phyloP scores from a whole-genome alignment of 805 yeast genomes.

The Kodamaea sagamina region DNA sequence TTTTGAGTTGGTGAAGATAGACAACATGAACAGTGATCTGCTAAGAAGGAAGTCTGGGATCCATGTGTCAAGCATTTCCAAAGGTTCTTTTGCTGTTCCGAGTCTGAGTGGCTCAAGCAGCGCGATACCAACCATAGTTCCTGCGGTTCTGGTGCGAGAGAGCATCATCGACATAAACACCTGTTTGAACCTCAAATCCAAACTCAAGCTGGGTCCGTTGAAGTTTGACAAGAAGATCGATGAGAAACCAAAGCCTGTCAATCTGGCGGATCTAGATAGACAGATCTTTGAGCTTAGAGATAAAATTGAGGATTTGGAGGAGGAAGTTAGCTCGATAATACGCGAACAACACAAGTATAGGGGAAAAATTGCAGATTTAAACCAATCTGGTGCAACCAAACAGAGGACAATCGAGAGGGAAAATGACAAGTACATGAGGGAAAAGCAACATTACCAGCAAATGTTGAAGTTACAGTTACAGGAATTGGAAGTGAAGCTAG shows the following conservation, averaged over 20 bases:
- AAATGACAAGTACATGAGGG: slow-evolving; percentile 15
- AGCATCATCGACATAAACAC: slow-evolving; percentile 10
- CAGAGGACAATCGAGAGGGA: slow-evolving; percentile 13
- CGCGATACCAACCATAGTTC: neutral
- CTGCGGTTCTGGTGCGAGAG: neutral
- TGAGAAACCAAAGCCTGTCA: neutral
- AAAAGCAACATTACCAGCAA: slow-evolving; percentile 32
- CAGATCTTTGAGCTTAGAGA: slow-evolving; percentile 13
- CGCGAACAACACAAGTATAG: slow-evolving; percentile 14
- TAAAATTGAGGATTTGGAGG: slow-evolving; percentile 16
- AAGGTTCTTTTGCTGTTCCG: too few relatives aligned
- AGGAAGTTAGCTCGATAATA: slow-evolving; percentile 15
- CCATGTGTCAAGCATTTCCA: too few relatives aligned
- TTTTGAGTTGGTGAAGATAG: slow-evolving; percentile 6
- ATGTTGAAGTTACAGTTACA: slow-evolving; percentile 29
- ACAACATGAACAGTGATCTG: too few relatives aligned
- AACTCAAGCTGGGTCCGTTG: slow-evolving; percentile 6
- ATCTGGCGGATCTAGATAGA: slow-evolving; percentile 10
- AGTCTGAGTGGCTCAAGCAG: too few relatives aligned
- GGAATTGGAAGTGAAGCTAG: slow-evolving; percentile 29
- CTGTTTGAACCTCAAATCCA: slow-evolving; percentile 11
- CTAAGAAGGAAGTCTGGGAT: too few relatives aligned
- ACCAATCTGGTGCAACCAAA: slow-evolving; percentile 7
- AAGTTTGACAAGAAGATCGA: neutral
- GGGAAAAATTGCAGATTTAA: slow-evolving; percentile 9